Evolutionary conservation across 257 asterid species (phyloP).

Genomic region (Schizonepeta tenuifolia): DNA sequence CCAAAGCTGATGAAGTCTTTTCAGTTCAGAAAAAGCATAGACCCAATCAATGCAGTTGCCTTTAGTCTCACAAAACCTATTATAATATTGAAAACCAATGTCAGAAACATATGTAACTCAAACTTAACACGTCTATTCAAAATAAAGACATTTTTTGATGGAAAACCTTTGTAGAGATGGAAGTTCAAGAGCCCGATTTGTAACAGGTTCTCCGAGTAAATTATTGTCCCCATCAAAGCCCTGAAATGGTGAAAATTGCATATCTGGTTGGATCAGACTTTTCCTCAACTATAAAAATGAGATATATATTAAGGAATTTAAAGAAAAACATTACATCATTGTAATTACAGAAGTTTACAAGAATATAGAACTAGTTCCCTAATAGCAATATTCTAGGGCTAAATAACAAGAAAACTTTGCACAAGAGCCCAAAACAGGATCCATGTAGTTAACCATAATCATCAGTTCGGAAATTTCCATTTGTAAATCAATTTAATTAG

Average conservation of each 20-base stretch:
- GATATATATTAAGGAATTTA: not conserved
- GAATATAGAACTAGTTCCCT: constrained; percentile 14
- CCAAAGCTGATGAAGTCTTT: constrained; percentile 67
- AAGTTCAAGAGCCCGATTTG: constrained; percentile 56
- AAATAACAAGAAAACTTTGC: constrained; percentile 20
- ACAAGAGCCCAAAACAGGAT: not conserved
- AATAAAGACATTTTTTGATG: constrained; percentile 25
- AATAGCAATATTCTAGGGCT: constrained; percentile 7
- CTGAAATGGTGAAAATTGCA: constrained; percentile 46
- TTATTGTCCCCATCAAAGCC: constrained; percentile 43
- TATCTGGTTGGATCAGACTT: constrained; percentile 8
- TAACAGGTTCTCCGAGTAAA: constrained; percentile 43
- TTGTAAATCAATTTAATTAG: constrained; percentile 11
- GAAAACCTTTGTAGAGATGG: constrained; percentile 57
- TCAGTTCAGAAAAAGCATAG: constrained; percentile 58
- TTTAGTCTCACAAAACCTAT: constrained; percentile 46
- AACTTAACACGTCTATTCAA: constrained; percentile 9
- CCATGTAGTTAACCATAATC: constrained; percentile 18
- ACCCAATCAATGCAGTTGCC: constrained; percentile 41
- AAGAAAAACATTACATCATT: not conserved
- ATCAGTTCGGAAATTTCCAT: constrained; percentile 15
- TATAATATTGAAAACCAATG: constrained; percentile 32
- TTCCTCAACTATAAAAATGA: not conserved
- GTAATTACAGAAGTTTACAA: constrained; percentile 8
- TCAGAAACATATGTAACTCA: constrained; percentile 37